These are phyloP conservation scores for Phytophthora hibernalis DNA, from an alignment of 352 stramenopile genomes.

Conservation along the genomic window DNA sequence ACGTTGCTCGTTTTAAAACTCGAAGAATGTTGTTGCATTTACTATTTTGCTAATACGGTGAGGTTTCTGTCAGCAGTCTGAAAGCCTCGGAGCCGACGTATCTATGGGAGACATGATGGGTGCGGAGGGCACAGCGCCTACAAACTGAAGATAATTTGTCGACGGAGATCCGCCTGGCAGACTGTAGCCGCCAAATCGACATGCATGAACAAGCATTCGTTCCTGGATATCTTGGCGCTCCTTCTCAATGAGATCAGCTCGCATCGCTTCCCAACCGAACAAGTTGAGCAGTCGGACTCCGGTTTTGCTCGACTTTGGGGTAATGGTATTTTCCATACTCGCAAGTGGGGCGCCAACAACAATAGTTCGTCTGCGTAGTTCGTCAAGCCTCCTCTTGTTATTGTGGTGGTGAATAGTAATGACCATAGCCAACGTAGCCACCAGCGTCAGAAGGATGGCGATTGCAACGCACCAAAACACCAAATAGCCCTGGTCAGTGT, in stretches of 20 bases:
- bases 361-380: slow-evolving; percentile 16
- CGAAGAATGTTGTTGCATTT: slow-evolving; percentile 3
- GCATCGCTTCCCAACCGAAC: slow-evolving; percentile 56
- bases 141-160: slow-evolving; percentile 30
- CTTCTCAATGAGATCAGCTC: slow-evolving; percentile 51
- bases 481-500: slow-evolving; percentile 14
- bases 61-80: slow-evolving; percentile 19
- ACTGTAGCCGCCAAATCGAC: slow-evolving; percentile 6
- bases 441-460: slow-evolving; percentile 32
- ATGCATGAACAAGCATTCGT: not conserved
- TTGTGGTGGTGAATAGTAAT: slow-evolving; percentile 28
- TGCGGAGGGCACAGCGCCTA: slow-evolving; percentile 22
- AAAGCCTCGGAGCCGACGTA: slow-evolving; percentile 26
- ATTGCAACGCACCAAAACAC: slow-evolving; percentile 40
- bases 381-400: slow-evolving; percentile 23
- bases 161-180: slow-evolving; percentile 20
- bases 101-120: slow-evolving; percentile 27
- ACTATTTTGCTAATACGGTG: not conserved
- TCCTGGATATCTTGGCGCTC: slow-evolving; percentile 34
- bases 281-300: slow-evolving; percentile 38
- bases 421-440: slow-evolving; percentile 29
- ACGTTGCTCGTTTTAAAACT: slow-evolving; percentile 12
- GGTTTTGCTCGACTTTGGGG: slow-evolving; percentile 31
- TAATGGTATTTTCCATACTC: slow-evolving; percentile 4
- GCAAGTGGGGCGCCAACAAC: slow-evolving; percentile 24